A percentile compares a stretch with the other conserved stretches of the same genome.
These are phyloP conservation scores for Trichosanthes truncata DNA, from an alignment of 306 rosid genomes.

Conservation along the genomic window DNA sequence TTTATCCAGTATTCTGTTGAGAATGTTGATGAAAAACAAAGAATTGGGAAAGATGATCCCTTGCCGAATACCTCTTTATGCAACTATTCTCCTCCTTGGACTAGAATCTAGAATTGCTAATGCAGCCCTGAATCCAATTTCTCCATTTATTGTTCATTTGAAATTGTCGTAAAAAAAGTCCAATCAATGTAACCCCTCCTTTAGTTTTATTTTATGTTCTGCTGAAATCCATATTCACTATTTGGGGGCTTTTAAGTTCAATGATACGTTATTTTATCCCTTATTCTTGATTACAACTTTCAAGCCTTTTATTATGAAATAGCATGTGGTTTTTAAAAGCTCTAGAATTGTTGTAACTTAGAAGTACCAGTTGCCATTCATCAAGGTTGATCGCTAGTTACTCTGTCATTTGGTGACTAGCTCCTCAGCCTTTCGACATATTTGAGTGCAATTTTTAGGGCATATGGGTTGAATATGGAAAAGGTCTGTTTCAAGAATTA, in stretches of 20 bases:
- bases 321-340: not conserved
- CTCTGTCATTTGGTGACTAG: not conserved
- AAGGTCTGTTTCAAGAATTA: not conserved
- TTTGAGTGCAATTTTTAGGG: not conserved
- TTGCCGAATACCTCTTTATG: not conserved
- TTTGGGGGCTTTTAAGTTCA: not conserved
- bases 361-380: not conserved
- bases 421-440: not conserved
- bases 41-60: not conserved
- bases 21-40: not conserved
- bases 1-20: not conserved
- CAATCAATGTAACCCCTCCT: not conserved
- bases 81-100: not conserved
- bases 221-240: not conserved
- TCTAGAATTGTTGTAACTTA: not conserved
- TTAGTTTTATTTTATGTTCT: not conserved
- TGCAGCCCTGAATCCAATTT: not conserved
- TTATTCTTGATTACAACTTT: not conserved
- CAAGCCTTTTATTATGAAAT: not conserved
- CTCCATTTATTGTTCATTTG: not conserved
- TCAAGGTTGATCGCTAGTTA: not conserved
- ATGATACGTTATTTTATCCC: not conserved
- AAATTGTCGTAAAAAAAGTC: not conserved
- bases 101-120: not conserved
- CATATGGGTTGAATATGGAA: not conserved